Evolutionary conservation across 257 asterid genomes (phyloP).

Genomic region (Solanum paucissectum): DNA sequence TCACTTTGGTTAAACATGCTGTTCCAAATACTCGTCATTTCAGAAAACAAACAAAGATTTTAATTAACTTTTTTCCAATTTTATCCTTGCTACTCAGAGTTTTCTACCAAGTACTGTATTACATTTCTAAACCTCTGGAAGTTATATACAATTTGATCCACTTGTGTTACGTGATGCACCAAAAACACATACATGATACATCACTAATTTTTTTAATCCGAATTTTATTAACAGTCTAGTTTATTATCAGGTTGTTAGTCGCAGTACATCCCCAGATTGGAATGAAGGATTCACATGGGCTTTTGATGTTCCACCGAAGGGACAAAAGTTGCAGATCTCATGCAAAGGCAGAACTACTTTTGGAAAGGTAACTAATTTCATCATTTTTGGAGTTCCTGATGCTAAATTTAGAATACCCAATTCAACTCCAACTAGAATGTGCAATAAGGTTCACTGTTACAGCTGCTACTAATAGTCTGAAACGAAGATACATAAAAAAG

Average conservation of each 20-base stretch:
- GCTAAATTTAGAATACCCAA: neutral
- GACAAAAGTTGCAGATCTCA: constrained; percentile 63
- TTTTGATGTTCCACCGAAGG: constrained; percentile 82
- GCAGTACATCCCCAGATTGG: constrained; percentile 70
- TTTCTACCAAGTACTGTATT: neutral
- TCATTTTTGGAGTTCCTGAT: neutral
- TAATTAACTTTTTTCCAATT: neutral
- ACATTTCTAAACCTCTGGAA: neutral
- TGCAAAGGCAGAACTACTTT: constrained; percentile 72
- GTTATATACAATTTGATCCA: neutral
- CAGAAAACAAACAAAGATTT: neutral
- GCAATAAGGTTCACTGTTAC: neutral
- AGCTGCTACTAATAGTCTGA: neutral
- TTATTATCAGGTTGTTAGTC: constrained; percentile 52
- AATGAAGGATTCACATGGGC: constrained; percentile 81
- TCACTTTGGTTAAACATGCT: neutral
- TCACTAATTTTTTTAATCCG: neutral
- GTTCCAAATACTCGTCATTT: neutral
- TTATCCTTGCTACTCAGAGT: neutral
- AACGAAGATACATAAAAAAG: neutral
- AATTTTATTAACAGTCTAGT: neutral
- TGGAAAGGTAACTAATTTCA: constrained; percentile 57
- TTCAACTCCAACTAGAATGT: neutral
- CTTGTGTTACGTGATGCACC: neutral
- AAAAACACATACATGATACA: neutral